These are phyloP conservation scores for Fusarium sarcochroum DNA, from an alignment of 2,329 filamentous ascomycete species.

Conservation along the genomic window DNA sequence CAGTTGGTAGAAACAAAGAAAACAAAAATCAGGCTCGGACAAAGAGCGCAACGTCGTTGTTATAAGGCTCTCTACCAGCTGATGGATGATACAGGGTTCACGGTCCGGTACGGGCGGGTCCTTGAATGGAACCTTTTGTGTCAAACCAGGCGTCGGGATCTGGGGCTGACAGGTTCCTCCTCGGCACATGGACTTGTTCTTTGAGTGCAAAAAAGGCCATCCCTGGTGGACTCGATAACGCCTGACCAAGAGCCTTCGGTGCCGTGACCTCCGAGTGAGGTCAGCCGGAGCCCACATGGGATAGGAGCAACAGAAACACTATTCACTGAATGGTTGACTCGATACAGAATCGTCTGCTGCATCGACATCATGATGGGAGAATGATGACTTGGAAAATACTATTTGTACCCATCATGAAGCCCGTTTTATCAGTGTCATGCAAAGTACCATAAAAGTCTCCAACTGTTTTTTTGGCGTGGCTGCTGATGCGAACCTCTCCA, in stretches of 20 bases:
- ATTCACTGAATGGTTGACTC: slow-evolving; percentile 23
- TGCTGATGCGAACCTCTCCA: slow-evolving; percentile 24
- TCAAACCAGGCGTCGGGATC: slow-evolving; percentile 21
- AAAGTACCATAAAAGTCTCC: slow-evolving; percentile 26
- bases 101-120: slow-evolving; percentile 28
- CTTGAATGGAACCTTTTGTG: slow-evolving; percentile 10
- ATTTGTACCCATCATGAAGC: background rate
- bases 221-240: slow-evolving; percentile 14
- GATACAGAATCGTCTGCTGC: slow-evolving; percentile 10
- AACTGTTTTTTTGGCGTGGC: slow-evolving; percentile 16
- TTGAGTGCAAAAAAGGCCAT: background rate
- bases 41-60: slow-evolving; percentile 37
- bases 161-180: slow-evolving; percentile 20
- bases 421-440: background rate
- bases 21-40: slow-evolving; percentile 17
- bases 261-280: slow-evolving; percentile 44
- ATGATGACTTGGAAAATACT: slow-evolving; percentile 26
- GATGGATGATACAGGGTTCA: slow-evolving; percentile 31
- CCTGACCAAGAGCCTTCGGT: slow-evolving; percentile 31
- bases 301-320: background rate
- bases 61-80: slow-evolving; percentile 32
- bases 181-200: slow-evolving; percentile 19
- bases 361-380: slow-evolving; percentile 9
- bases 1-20: slow-evolving; percentile 10
- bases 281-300: slow-evolving; percentile 45